Percentiles rank a stretch among this genome's conserved stretches.
Conservation (phyloP, 805 yeast species). For the Pachysolen tannophilus region DNA sequence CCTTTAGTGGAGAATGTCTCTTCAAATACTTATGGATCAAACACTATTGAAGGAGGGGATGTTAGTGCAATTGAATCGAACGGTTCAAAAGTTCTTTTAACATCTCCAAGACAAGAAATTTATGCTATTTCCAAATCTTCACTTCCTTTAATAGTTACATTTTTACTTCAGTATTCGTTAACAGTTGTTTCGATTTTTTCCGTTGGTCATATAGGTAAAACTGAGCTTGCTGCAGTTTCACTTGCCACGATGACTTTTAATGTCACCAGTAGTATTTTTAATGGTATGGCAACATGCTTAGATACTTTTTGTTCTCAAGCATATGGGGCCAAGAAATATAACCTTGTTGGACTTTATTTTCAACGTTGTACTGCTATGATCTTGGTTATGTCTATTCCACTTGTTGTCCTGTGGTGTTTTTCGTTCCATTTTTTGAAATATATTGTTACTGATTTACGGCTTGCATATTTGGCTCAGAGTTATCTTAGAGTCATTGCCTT, state of each 20-base stretch:
- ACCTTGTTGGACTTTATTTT: slow-evolving; percentile 41
- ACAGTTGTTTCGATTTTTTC: slow-evolving; percentile 46
- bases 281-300: slow-evolving; percentile 51
- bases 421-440: slow-evolving; percentile 30
- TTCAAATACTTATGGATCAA: no score
- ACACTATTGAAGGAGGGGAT: no score
- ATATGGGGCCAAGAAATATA: slow-evolving; percentile 44
- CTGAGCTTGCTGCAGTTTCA: slow-evolving; percentile 50
- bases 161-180: slow-evolving; percentile 44
- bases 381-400: slow-evolving; percentile 30
- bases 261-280: slow-evolving; percentile 47
- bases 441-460: slow-evolving; percentile 40
- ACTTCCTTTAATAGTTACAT: slow-evolving; percentile 43
- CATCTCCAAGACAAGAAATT: slow-evolving; percentile 12
- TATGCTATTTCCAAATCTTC: slow-evolving; percentile 27
- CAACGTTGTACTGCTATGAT: slow-evolving; percentile 43
- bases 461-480: slow-evolving; percentile 36
- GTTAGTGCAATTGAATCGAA: no score
- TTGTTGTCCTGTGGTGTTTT: slow-evolving; percentile 43
- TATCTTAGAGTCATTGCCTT: slow-evolving; percentile 38
- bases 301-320: slow-evolving; percentile 58
- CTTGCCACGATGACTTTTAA: slow-evolving; percentile 50
- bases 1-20: no score
- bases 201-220: slow-evolving; percentile 52
- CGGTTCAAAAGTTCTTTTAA: not conserved